Base-by-base conservation (phyloP, 2,329 filamentous ascomycete species). In the Lecanicillium sp. region DNA sequence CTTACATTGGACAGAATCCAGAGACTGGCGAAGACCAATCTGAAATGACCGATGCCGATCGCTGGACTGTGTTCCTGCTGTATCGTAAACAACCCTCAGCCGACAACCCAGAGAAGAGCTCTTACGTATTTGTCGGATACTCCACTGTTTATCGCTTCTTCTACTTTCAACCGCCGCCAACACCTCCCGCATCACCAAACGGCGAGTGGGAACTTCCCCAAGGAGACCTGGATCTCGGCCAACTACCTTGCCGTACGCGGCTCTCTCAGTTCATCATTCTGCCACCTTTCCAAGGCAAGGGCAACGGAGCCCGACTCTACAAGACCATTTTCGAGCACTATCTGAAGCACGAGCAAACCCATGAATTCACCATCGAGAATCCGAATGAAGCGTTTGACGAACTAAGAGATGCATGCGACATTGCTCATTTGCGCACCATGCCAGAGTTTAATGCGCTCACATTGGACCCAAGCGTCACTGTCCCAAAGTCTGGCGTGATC, bases 241-340 rank as follows among this genome's bases (percentile, higher is more conserved):
- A 80, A 35, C 71, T 89, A 3, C 83, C 85, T 11, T 83, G 82
- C 50, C 80, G 90, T 29, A 78, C 86, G 43, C 76, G 94, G 32
- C 85, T 98, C 47, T 94, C 90, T 0, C 92, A 98, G 58, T 96
- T 96, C 60, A 56, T 98, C 44, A 81, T 98, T 45, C 70, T 98
- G 9, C 89, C 89, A 3, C 83, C 87, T 5, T 94, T 87, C 59
- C 89, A 95, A 56, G 73, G 76, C 44, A 76, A 79, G 44, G 88
- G 88, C 13, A 80, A 90, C 35, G 92, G 90, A 27, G 74, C 79
- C 9, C 72, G 78, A 30, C 76, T 98, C 29, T 98, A 96, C 67
- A 78, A 79, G 43, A 71, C 79, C 35, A 85, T 96, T 48, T 90
- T 87, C 53, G 63, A 73, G 7, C 64, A 79, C 48, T 83, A 85